Evolutionary conservation across 148 eudicot species (phyloP).

Genomic region (Rhododendron griersonianum): DNA sequence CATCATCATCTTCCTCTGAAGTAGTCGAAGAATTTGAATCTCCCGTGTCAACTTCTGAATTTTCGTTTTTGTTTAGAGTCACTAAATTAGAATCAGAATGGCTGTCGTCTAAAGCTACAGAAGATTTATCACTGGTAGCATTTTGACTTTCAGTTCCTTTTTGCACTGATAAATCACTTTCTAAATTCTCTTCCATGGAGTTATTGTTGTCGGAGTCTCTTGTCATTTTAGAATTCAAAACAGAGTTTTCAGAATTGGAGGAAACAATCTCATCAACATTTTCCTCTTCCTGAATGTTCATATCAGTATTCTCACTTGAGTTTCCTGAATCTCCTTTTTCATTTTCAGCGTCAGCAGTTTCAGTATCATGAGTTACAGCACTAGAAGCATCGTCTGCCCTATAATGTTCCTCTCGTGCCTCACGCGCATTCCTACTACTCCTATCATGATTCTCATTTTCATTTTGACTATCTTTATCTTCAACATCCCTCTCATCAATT

Average conservation of each 20-base stretch:
- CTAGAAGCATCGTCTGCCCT: slow-evolving; percentile 98
- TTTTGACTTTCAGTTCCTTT: slow-evolving; percentile 33
- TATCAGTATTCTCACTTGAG: slow-evolving; percentile 29
- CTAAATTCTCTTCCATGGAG: slow-evolving; percentile 18
- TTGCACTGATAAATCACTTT: slow-evolving; percentile 8
- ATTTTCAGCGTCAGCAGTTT: slow-evolving; percentile 25
- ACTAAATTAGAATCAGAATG: slow-evolving; percentile 21
- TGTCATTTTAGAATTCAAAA: slow-evolving; percentile 31
- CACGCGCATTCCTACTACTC: slow-evolving; percentile 37
- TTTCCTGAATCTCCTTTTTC: slow-evolving; percentile 33
- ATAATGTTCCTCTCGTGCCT: slow-evolving; percentile 81
- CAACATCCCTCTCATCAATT: slow-evolving; percentile 31
- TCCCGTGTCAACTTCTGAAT: slow-evolving; percentile 2
- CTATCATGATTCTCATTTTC: slow-evolving; percentile 42
- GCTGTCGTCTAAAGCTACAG: slow-evolving; percentile 14
- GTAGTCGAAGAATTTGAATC: slow-evolving; percentile 22
- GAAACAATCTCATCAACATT: slow-evolving; percentile 9
- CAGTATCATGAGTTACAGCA: slow-evolving; percentile 73
- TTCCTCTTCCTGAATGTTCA: slow-evolving; percentile 28
- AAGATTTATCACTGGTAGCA: slow-evolving; percentile 21
- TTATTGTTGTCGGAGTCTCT: slow-evolving; percentile 17
- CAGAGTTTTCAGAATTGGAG: slow-evolving; percentile 18
- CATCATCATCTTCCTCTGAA: slow-evolving; percentile 8
- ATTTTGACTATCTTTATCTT: slow-evolving; percentile 23
- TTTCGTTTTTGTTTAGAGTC: slow-evolving; percentile 5